phyloP scores from a whole-genome alignment of 768 basidiomycete genomes.

The Dioszegia crocea region DNA sequence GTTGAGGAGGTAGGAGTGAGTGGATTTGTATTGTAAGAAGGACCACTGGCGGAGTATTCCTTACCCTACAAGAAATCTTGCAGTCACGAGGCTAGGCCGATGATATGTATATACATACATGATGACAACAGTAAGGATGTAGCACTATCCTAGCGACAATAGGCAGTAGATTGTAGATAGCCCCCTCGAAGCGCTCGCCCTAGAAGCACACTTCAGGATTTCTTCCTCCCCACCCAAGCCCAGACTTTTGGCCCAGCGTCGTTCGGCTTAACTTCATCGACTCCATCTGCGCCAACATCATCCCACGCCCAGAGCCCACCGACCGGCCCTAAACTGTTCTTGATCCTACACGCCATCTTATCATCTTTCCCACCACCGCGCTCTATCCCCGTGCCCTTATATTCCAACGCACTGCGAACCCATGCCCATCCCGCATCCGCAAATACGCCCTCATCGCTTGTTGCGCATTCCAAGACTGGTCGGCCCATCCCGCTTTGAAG shows the following conservation, averaged over 20 bases:
- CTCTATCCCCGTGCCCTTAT: slow-evolving; percentile 21
- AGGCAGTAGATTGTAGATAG: no score
- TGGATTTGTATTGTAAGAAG: not conserved
- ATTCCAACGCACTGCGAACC: slow-evolving; percentile 28
- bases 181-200: no score
- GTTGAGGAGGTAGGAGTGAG: not conserved
- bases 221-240: slow-evolving; percentile 18
- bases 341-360: not conserved
- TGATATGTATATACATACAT: no score
- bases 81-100: no score
- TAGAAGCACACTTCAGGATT: no score
- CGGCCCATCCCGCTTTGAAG: slow-evolving; percentile 1
- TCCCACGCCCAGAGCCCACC: not conserved
- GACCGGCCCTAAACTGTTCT: not conserved
- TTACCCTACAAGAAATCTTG: no score
- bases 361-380: slow-evolving; percentile 1
- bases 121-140: no score
- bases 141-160: no score
- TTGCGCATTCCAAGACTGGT: not conserved
- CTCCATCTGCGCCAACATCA: not conserved
- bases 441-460: not conserved
- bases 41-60: no score
- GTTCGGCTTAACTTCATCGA: not conserved
- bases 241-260: slow-evolving; percentile 15
- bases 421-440: slow-evolving; percentile 23